Evolutionary conservation across 768 basidiomycete species (phyloP).

Genomic region (Multifurca ochricompacta): DNA sequence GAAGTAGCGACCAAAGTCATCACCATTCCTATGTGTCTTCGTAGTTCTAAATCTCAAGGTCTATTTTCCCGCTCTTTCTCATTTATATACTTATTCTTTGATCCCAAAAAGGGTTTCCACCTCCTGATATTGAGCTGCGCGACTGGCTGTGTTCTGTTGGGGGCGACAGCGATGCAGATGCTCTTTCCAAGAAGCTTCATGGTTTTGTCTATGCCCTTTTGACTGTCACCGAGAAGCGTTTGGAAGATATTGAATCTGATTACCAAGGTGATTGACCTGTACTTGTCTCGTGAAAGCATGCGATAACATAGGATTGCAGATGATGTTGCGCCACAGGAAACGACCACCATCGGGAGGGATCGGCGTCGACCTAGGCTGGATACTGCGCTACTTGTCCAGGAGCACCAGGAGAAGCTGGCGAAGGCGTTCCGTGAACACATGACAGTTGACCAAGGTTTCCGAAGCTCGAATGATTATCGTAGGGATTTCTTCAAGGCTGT

Average conservation of each 20-base stretch:
- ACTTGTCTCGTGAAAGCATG: too few species aligned
- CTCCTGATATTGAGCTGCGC: neutral
- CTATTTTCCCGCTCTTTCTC: neutral
- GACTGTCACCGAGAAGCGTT: neutral
- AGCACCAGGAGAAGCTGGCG: too few species aligned
- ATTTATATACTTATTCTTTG: neutral
- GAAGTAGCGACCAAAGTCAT: neutral
- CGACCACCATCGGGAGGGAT: too few species aligned
- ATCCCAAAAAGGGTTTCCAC: neutral
- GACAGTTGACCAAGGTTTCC: too few species aligned
- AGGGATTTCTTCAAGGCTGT: too few species aligned
- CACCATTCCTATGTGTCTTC: constrained; percentile 3
- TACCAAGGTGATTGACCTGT: neutral
- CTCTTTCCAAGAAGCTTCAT: neutral
- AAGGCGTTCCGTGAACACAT: too few species aligned
- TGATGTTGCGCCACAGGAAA: too few species aligned
- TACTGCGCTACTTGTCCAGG: neutral
- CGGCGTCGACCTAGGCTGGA: too few species aligned
- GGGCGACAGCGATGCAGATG: neutral
- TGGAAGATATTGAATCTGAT: neutral
- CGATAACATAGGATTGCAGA: too few species aligned
- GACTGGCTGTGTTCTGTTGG: neutral
- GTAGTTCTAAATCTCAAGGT: neutral
- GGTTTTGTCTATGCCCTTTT: neutral
- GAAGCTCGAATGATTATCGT: too few species aligned